phyloP scores from a whole-genome alignment of 345 rosid species.

The Gossypium thurberi region DNA sequence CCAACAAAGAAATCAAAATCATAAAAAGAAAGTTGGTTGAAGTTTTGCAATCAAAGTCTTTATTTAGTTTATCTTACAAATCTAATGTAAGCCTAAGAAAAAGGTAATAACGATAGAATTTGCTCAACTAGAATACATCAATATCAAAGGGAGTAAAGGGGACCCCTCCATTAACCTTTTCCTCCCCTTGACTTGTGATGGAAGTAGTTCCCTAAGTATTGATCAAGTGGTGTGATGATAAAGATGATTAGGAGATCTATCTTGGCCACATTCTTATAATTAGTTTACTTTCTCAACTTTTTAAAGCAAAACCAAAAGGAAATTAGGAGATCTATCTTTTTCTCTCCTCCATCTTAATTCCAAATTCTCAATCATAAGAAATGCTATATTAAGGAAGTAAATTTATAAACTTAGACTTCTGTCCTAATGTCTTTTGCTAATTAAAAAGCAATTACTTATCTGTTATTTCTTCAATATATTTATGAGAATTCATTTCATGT shows the following conservation, averaged over 20 bases:
- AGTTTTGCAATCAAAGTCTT: slow-evolving; percentile 4
- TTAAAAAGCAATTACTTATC: too few relatives aligned
- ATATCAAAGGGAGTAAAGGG: slow-evolving; percentile 8
- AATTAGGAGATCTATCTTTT: neutral
- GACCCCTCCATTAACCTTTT: neutral
- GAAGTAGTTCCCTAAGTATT: slow-evolving; percentile 11
- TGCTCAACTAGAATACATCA: slow-evolving; percentile 12
- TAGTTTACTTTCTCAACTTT: neutral
- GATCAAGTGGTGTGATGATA: slow-evolving; percentile 8
- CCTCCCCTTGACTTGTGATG: slow-evolving; percentile 2
- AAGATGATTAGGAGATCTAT: neutral
- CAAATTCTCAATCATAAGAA: neutral
- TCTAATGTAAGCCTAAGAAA: neutral
- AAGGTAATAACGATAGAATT: slow-evolving; percentile 7
- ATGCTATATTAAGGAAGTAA: neutral
- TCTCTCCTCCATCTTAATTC: neutral
- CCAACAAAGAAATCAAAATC: neutral
- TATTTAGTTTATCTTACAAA: slow-evolving; percentile 7
- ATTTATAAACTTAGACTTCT: neutral
- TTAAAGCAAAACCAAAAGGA: neutral
- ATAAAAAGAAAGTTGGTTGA: neutral
- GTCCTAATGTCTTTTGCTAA: too few relatives aligned
- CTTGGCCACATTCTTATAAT: neutral
- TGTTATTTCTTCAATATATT: too few relatives aligned
- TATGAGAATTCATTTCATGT: too few relatives aligned